Conservation (phyloP, 1,284 basidiomycete genomes). For the Sporisorium graminicola region DNA sequence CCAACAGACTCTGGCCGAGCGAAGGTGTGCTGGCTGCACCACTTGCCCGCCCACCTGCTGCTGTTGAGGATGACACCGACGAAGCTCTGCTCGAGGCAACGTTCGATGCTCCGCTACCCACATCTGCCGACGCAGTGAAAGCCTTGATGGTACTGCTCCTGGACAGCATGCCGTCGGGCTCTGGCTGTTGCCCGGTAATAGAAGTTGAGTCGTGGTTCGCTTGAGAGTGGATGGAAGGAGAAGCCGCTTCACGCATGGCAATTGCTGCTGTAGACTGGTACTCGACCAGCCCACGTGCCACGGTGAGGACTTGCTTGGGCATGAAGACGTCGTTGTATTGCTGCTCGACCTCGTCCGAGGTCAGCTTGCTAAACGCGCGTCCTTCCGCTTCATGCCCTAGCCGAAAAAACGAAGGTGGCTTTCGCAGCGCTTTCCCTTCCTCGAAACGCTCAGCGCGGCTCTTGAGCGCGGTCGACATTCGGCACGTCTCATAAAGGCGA, state of each 20-base stretch:
- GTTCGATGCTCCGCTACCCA: background rate
- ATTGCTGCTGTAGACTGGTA: constrained; percentile 32
- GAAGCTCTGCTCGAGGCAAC: background rate
- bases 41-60: constrained; percentile 1
- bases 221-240: constrained; percentile 10
- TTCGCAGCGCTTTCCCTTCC: constrained; percentile 36
- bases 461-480: constrained; percentile 37
- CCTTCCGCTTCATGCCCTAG: constrained; percentile 60
- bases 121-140: constrained; percentile 2
- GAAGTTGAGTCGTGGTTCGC: background rate
- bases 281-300: constrained; percentile 49
- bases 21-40: constrained; percentile 43
- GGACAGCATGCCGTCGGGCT: constrained; percentile 3
- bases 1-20: constrained; percentile 37
- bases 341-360: background rate
- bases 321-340: constrained; percentile 43
- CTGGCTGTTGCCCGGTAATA: background rate
- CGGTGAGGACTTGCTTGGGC: constrained; percentile 51
- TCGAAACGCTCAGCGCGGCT: constrained; percentile 30
- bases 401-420: constrained; percentile 56
- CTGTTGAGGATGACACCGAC: background rate
- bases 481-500: constrained; percentile 32
- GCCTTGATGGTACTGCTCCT: constrained; percentile 27
- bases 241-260: constrained; percentile 18
- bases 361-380: constrained; percentile 14